Percentiles rank a stretch among this genome's conserved stretches.
These are phyloP conservation scores for Pythium guiyangense DNA, from an alignment of 352 stramenopile genomes.

Conservation along the genomic window DNA sequence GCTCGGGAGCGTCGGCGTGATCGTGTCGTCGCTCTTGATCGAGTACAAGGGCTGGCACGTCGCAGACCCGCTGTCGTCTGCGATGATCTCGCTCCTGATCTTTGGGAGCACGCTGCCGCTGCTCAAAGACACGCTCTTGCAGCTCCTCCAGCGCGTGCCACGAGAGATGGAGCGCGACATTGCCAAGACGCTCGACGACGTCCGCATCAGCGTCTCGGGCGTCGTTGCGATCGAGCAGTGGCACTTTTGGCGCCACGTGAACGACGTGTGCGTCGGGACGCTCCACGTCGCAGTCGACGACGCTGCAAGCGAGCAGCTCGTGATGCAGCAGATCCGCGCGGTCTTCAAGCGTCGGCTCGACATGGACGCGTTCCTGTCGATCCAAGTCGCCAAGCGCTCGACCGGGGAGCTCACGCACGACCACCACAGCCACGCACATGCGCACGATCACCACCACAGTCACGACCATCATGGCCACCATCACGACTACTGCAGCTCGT, in stretches of 20 bases:
- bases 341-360: conserved; percentile 39
- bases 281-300: conserved; percentile 52
- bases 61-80: conserved; percentile 77
- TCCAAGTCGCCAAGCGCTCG: conserved; percentile 54
- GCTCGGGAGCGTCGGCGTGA: conserved; percentile 85
- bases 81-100: conserved; percentile 83
- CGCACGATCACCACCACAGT: conserved; percentile 13
- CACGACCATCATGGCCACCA: too few species aligned
- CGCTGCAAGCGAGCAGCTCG: conserved; percentile 43
- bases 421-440: conserved; percentile 10
- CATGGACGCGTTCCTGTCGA: conserved; percentile 52
- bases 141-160: conserved; percentile 69
- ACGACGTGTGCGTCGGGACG: conserved; percentile 50
- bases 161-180: conserved; percentile 46
- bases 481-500: conserved; percentile 4
- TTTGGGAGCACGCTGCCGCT: conserved; percentile 78
- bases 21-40: conserved; percentile 85
- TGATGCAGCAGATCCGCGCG: conserved; percentile 39
- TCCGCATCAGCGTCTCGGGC: conserved; percentile 35
- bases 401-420: conserved; percentile 17
- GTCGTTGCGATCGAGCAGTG: conserved; percentile 50
- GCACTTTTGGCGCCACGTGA: conserved; percentile 76
- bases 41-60: conserved; percentile 80
- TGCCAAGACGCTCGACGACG: conserved; percentile 36
- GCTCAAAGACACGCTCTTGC: conserved; percentile 63